phyloP scores from a whole-genome alignment of 768 basidiomycete genomes.

The Suillus subaureus region DNA sequence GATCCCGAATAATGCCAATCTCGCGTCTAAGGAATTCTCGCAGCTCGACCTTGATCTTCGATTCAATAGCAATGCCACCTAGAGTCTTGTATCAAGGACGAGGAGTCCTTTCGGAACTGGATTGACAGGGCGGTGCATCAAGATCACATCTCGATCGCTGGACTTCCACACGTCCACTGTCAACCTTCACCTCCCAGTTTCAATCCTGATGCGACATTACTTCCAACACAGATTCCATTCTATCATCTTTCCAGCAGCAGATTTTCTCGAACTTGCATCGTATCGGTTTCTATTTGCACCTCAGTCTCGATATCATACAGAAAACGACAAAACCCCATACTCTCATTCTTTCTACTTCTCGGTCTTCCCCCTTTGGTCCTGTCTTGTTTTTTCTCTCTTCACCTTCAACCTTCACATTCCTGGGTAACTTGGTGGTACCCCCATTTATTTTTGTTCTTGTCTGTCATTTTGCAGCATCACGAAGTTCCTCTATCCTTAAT shows the following conservation, averaged over 20 bases:
- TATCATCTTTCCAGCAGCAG: not conserved
- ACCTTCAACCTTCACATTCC: too few relatives aligned
- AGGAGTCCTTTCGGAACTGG: not conserved
- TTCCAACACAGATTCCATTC: not conserved
- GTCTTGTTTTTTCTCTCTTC: not conserved
- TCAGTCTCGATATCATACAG: not conserved
- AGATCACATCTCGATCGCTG: not conserved
- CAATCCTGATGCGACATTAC: not conserved
- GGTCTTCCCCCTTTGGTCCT: not conserved
- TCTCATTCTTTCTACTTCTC: not conserved
- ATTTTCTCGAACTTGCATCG: not conserved
- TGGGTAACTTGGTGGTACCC: too few relatives aligned
- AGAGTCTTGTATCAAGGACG: not conserved
- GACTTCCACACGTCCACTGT: not conserved
- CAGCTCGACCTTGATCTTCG: not conserved
- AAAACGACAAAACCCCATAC: conserved; percentile 4
- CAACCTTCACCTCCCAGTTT: not conserved
- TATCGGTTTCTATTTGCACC: not conserved
- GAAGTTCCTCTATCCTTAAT: not conserved
- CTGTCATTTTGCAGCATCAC: not conserved
- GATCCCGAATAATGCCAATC: not conserved
- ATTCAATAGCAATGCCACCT: not conserved
- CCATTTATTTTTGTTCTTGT: not conserved
- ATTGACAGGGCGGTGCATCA: not conserved
- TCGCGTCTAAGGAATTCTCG: not conserved